Base-by-base conservation (phyloP, 75 land plant genomes). In the Selaginella moellendorffii region DNA sequence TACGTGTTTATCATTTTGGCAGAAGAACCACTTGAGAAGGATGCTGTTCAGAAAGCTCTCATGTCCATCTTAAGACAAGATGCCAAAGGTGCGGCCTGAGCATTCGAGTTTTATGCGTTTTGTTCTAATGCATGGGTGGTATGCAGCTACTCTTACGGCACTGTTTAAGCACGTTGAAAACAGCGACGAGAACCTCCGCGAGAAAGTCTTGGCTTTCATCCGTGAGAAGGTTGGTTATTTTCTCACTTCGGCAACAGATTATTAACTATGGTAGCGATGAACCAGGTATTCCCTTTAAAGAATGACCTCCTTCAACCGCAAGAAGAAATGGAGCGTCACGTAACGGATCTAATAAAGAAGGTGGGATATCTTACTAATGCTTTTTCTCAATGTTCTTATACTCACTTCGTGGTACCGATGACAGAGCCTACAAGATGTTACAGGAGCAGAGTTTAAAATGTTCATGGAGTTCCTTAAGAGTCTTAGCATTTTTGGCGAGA, bases 381-480 rank as follows among this genome's bases (percentile, higher is more conserved):
- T n/a, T n/a, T n/a, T n/a, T n/a, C n/a, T n/a, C n/a, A n/a, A n/a
- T 19, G 2, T 54, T 54, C 23, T 8, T 52, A 2, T 2, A 1
- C 14, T 5, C 5, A 36, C 46, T 36, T 36, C 46, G 62, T 52
- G 23, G 25, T 65, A 23, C 52, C 53, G 56, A 24, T 66, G 64
- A 30, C 81, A 92, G 98, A 81, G 96, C 72, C 66, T 92, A 53
- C 96, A 85, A 80, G 98, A 92, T 82, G 98, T 92, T 1, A 92
- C 98, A 28, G 87, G 90, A 60, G 90, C 82, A 30, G 98, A 92
- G 61, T 92, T 92, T 67, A 85, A 89, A 70, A 78, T 92, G 88
- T 92, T 92, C 68, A 88, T 92, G 96, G 90, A 92, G 53, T 92
- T 92, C 71, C 14, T 58, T 92, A 85, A 75, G 74, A 81, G 85